Evolutionary conservation across 2,329 filamentous ascomycete species (phyloP), one percentile per base, ranked within the genome.

Genomic region (Alternaria gaisen): DNA sequence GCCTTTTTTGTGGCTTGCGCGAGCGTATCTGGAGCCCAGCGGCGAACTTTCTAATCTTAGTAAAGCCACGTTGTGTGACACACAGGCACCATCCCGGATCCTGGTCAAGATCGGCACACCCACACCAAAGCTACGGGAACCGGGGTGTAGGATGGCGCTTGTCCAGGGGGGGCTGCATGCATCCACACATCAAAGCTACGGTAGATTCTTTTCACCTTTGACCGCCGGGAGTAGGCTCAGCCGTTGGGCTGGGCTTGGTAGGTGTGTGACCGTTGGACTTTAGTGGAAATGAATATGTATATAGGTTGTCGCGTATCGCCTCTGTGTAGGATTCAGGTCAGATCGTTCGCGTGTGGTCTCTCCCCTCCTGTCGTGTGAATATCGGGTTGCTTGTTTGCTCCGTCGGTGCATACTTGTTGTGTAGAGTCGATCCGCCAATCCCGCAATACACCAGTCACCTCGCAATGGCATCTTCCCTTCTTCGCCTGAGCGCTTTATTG

Each of bases 401-500:
- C 14, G 34, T 41, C 24, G 34, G 50, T 28, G 5, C 11, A 38
- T 22, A 36, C 11, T 20, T 46, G 12, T 16, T 56, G 40, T 42
- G 38, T 32, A n/a, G 18, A 47, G 32, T 26, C 18, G 22, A 46
- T 38, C 5, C 12, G 22, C 7, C 10, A 20, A 8, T 5, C 14
- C 11, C 7, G 9, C 5, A 2, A n/a, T 16, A 50, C n/a, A 34
- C 30, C 43, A 18, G 2, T 32, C 30, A 38, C 56, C 51, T 22
- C 58, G 60, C 55, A 32, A 70, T 63, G 64, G 55, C 42, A 18
- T 22, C 66, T 44, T 65, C 65, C 3, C 56, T 71, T 18, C 28
- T 72, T 36, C 60, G 61, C 53, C 34, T 71, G 11, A 63, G 67
- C 55, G 60, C 67, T 32, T 18, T 70, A 22, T 56, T 72, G 52